Evolutionary conservation across 2,329 filamentous ascomycete genomes (phyloP).

Genomic region (Proliferodiscus dingleyae): DNA sequence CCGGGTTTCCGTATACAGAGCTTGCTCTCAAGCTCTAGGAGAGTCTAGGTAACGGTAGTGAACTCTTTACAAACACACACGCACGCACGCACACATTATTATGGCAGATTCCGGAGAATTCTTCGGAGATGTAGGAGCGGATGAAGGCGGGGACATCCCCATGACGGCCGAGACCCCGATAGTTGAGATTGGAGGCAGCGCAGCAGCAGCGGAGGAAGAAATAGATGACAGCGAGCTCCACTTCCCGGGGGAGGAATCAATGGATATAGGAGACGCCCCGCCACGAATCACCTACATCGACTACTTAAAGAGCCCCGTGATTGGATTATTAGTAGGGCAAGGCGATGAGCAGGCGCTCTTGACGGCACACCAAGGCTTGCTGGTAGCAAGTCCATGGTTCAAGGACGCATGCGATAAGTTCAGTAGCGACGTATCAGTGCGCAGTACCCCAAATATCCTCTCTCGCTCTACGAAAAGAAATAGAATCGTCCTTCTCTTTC

Average conservation of each 20-base stretch:
- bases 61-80: not conserved
- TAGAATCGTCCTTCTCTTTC: slow-evolving; percentile 19
- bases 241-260: slow-evolving; percentile 19
- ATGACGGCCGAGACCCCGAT: slow-evolving; percentile 24
- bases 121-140: slow-evolving; percentile 3
- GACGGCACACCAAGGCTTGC: slow-evolving; percentile 73
- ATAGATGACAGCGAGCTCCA: slow-evolving; percentile 15
- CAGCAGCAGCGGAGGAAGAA: not conserved
- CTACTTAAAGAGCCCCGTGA: slow-evolving; percentile 65
- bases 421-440: slow-evolving; percentile 54
- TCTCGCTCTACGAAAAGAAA: no score
- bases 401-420: slow-evolving; percentile 57
- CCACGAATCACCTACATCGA: slow-evolving; percentile 41
- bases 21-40: no score
- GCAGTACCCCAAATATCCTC: no score
- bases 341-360: slow-evolving; percentile 58
- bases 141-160: slow-evolving; percentile 24
- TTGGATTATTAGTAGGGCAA: slow-evolving; percentile 61
- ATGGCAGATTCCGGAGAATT: slow-evolving; percentile 21
- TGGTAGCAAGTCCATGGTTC: slow-evolving; percentile 72
- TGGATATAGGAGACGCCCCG: slow-evolving; percentile 16
- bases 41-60: not conserved
- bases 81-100: no score
- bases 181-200: slow-evolving; percentile 25
- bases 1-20: not conserved